Evolutionary conservation across 1,284 basidiomycete species (phyloP), one percentile per base, ranked within the genome.

Genomic region (Malassezia equina): DNA sequence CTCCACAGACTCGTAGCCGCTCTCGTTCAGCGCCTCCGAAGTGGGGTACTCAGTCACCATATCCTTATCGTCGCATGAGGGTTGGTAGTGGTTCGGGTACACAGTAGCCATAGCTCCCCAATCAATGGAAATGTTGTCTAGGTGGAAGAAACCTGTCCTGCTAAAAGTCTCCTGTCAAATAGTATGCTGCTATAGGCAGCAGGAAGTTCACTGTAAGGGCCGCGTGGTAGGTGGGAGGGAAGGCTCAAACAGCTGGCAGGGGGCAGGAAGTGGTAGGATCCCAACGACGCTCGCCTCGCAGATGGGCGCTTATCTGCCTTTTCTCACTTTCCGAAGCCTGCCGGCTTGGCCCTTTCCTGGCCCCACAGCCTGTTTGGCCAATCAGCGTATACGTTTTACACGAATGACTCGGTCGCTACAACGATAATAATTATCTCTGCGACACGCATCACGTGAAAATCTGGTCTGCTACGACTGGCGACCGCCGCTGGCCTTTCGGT

Each of bases 1-100:
- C 71, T 83, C 77, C 64, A 90, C 87, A 52, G 81, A 80, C 76
- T 86, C 77, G 77, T 71, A 74, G 28, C 76, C 76, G 52, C 62
- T 74, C 77, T 79, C 79, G 42, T 57, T 21, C n/a, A 60, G 48
- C 21, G 56, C 61, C 32, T 36, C 52, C 24, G 51, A 41, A 2
- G 58, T 53, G n/a, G 50, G 7, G 36, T 55, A 55, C 29, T 55
- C 53, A 17, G 32, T 47, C 34, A 55, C 53, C 40, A 50, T 31
- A 27, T 46, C 44, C 8, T 46, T 31, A 32, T 46, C 21, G 34
- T 36, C 19, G 34, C 34, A 36, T 36, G 15, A 17, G 19, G n/a
- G 8, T 21, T 17, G 15, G n/a, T 36, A 17, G 5, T 36, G 5
- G 19, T 36, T 17, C 4, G 34, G 34, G 34, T 21, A 36, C 34